Percentiles rank a stretch among this genome's conserved stretches.
These are phyloP conservation scores for Hygrophoropsis aurantiaca DNA, from an alignment of 768 basidiomycete genomes.

Conservation along the genomic window DNA sequence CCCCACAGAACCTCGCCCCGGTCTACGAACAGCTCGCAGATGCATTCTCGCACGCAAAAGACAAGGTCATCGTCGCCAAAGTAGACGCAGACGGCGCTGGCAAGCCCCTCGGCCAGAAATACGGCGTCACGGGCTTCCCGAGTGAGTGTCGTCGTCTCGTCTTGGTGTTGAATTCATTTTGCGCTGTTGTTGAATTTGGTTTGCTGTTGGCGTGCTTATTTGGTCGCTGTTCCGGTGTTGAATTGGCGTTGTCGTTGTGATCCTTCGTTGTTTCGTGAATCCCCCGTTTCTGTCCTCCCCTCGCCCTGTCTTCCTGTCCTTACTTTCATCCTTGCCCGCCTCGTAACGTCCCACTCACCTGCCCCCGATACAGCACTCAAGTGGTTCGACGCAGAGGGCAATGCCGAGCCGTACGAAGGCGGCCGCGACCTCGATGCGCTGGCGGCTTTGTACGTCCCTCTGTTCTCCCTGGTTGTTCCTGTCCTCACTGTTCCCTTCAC, in stretches of 20 bases:
- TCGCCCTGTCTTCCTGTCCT: no score
- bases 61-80: conserved; percentile 87
- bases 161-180: neutral
- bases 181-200: neutral
- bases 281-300: no score
- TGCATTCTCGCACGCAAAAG: conserved; percentile 73
- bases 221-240: no score
- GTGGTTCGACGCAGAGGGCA: conserved; percentile 81
- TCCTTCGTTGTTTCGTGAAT: no score
- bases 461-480: no score
- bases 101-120: conserved; percentile 71
- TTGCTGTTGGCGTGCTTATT: no score
- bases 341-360: conserved; percentile 5
- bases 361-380: conserved; percentile 88
- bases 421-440: conserved; percentile 82
- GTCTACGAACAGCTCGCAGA: conserved; percentile 87
- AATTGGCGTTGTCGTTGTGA: no score
- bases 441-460: conserved; percentile 61
- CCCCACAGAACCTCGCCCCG: conserved; percentile 79
- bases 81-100: conserved; percentile 91
- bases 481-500: neutral
- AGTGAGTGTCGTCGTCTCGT: conserved; percentile 48
- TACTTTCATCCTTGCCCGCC: no score
- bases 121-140: conserved; percentile 81
- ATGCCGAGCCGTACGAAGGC: conserved; percentile 65